phyloP scores from a whole-genome alignment of 192 early-diverging fungal species.

The Coemansia sp. region DNA sequence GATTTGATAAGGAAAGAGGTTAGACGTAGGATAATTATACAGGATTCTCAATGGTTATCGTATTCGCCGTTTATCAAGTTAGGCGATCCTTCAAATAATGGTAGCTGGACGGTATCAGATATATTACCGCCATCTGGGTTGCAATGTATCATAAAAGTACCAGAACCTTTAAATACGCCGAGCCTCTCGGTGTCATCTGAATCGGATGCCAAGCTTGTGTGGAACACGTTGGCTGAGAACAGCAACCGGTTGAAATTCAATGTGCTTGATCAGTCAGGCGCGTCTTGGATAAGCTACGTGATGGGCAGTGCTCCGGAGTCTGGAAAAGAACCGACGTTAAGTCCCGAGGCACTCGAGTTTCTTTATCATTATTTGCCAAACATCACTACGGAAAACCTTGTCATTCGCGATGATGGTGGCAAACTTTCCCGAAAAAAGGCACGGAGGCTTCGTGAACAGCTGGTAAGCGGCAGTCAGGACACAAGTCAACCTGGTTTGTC shows the following conservation, averaged over 20 bases:
- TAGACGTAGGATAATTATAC: constrained; percentile 10
- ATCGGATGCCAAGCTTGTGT: constrained; percentile 3
- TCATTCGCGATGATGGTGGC: neutral
- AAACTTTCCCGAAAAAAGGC: neutral
- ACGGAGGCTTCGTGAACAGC: neutral
- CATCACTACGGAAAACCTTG: constrained; percentile 10
- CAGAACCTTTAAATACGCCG: neutral
- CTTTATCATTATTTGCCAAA: constrained; percentile 23
- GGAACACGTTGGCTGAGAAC: neutral
- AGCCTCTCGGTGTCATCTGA: constrained; percentile 24
- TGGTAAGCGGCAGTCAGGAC: no score
- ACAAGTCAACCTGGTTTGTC: neutral
- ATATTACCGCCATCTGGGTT: constrained; percentile 33
- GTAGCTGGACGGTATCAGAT: neutral
- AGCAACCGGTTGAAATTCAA: neutral
- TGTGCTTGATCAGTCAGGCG: constrained; percentile 15
- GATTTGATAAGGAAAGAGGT: constrained; percentile 21
- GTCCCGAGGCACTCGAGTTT: constrained; percentile 11
- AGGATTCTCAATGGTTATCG: constrained; percentile 33
- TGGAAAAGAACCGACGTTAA: constrained; percentile 23
- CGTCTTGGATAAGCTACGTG: constrained; percentile 19
- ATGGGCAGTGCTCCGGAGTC: constrained; percentile 26
- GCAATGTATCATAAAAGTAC: constrained; percentile 33
- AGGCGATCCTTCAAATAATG: neutral
- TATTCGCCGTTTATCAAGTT: constrained; percentile 20